Base-by-base conservation (phyloP, 805 yeast genomes). In the Sugiyamaella boreocaroliniensis region DNA sequence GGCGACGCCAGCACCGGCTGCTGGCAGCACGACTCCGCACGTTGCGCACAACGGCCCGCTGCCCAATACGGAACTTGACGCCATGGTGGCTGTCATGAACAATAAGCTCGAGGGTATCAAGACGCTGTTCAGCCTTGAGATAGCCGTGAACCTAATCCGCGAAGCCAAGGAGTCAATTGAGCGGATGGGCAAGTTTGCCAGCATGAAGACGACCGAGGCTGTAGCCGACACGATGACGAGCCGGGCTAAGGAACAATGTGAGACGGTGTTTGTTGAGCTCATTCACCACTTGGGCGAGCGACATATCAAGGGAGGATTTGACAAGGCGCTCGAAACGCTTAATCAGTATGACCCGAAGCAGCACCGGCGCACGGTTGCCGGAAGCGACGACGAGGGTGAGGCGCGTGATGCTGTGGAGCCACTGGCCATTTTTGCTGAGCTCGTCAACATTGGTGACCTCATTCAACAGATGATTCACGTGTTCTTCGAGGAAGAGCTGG, bases 401-500 rank as follows among this genome's bases (percentile, higher is more conserved):
- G 61, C 59, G 42, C 48, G 54, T 22, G 34, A 45, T 16, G 67
- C 71, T 1, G 83, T 86, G n/a, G 95, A 86, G 57, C 98, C 98
- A 0, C 73, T 92, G 50, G 85, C 85, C 0, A 80, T 86, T 45
- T 92, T 93, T 61, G 85, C 95, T 15, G 97, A 92, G 64, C 76
- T 93, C 52, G 93, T 93, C 37, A 93, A 90, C 61, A 83, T 88
- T 55, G 97, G 97, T 4, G 99, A 92, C 67, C 72, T 92, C 53
- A 87, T 93, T 19, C 84, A 89, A 61, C 97, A 92, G 65, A 88
- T 92, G 95, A 71, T 90, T 44, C 89, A 86, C 49, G 87, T 89
- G 5, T 93, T 93, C 61, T 92, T 89, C 69, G 85, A 86, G 60
- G 90, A 87, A 65, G 98, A 92, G 65, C 75, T 92, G 58, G 74